phyloP scores from a whole-genome alignment of 306 rosid genomes.

The Senna siamea region DNA sequence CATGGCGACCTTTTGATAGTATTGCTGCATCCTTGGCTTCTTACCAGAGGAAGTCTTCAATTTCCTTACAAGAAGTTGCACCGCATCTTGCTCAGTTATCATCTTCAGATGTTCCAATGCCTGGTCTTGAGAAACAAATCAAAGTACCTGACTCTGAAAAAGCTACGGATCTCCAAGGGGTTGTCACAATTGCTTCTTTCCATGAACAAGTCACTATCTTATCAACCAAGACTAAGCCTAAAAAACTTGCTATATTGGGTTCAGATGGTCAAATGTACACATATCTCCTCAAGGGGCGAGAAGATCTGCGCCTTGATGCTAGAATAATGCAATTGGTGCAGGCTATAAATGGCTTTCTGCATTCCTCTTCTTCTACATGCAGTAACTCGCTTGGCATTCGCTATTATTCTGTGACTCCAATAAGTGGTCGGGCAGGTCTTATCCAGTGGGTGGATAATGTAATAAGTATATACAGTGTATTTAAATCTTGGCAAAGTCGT shows the following conservation, averaged over 20 bases:
- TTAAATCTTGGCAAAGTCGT: constrained; percentile 95
- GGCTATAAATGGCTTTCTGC: constrained; percentile 86
- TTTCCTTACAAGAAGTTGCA: constrained; percentile 86
- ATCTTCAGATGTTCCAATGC: constrained; percentile 95
- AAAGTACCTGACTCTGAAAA: constrained; percentile 61
- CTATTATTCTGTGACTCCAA: constrained; percentile 97
- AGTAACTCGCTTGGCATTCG: constrained; percentile 77
- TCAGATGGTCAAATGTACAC: constrained; percentile 92
- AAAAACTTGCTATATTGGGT: constrained; percentile 84
- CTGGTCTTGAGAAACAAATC: constrained; percentile 89
- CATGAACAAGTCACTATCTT: constrained; percentile 75
- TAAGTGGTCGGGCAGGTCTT: constrained; percentile 94
- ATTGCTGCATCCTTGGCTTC: constrained; percentile 93
- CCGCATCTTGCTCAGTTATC: constrained; percentile 78
- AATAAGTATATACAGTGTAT: constrained; percentile 86
- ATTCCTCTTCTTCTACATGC: constrained; percentile 75
- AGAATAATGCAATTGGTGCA: constrained; percentile 96
- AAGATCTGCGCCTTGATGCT: constrained; percentile 96
- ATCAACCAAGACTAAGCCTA: constrained; percentile 96
- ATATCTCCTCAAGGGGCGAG: constrained; percentile 94
- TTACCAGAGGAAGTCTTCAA: constrained; percentile 87
- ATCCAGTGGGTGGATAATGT: constrained; percentile 96
- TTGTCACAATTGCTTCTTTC: constrained; percentile 86
- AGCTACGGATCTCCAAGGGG: constrained; percentile 63
- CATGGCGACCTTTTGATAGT: constrained; percentile 86